A percentile compares a stretch with the other conserved stretches of the same genome.
phyloP scores from a whole-genome alignment of 495 filamentous ascomycete genomes.

The Penicillium simplicissimum region DNA sequence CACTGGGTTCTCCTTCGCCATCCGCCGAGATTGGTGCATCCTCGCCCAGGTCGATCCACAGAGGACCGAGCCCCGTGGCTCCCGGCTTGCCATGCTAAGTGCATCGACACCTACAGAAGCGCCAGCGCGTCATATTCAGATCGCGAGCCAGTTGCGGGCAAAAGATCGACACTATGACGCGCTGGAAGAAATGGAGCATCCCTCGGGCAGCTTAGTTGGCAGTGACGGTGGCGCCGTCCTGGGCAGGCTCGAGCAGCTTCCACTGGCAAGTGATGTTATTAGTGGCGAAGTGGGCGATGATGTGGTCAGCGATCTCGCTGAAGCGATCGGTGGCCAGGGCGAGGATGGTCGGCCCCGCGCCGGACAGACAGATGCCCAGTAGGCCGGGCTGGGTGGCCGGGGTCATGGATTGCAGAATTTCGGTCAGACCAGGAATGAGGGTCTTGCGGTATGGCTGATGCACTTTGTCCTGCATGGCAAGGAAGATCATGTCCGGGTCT shows the following conservation, averaged over 20 bases:
- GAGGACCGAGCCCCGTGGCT: not conserved
- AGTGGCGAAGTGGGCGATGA: constrained; percentile 64
- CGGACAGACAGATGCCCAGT: constrained; percentile 88
- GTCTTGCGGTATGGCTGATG: constrained; percentile 92
- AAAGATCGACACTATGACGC: not conserved
- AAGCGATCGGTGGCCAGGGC: constrained; percentile 89
- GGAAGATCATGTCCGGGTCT: constrained; percentile 89
- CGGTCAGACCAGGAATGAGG: constrained; percentile 87
- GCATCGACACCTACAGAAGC: not conserved
- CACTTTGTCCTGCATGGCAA: constrained; percentile 96
- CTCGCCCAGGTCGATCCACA: not conserved
- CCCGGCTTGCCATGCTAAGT: not conserved
- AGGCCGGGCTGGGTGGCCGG: constrained; percentile 83
- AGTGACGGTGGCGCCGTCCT: constrained; percentile 72
- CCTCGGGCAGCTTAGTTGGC: constrained; percentile 19
- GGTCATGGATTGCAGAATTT: constrained; percentile 83
- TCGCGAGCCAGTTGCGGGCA: not conserved
- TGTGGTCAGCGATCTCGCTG: constrained; percentile 74
- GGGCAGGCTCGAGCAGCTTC: constrained; percentile 84
- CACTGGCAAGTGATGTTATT: constrained; percentile 79
- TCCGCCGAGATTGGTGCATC: not conserved
- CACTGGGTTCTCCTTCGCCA: not conserved
- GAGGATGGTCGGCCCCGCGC: constrained; percentile 91
- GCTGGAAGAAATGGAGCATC: constrained; percentile 1
- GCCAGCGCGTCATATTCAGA: not conserved